Percentiles rank a stretch among this genome's conserved stretches.
phyloP scores from a whole-genome alignment of 768 basidiomycete genomes.

The Auricularia sp. region DNA sequence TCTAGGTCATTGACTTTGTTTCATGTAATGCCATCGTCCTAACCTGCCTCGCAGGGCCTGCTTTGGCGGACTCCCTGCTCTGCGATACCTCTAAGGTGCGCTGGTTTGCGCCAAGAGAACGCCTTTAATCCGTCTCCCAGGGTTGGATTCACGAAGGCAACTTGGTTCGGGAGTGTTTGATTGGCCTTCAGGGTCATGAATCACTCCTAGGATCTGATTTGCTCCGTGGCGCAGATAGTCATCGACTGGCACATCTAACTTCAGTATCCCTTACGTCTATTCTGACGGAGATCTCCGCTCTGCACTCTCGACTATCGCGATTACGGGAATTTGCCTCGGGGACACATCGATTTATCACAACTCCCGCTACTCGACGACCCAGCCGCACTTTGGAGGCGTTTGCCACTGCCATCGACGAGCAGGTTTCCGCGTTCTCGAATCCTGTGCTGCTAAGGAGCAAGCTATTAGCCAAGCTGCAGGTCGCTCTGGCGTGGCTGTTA shows the following conservation, averaged over 20 bases:
- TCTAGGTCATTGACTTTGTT: not conserved
- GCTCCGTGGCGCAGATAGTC: slow-evolving; percentile 19
- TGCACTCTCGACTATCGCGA: slow-evolving; percentile 48
- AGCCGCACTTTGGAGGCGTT: slow-evolving; percentile 63
- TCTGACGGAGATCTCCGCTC: slow-evolving; percentile 43
- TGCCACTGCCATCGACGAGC: slow-evolving; percentile 57
- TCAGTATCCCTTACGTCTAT: slow-evolving; percentile 56
- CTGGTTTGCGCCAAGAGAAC: not conserved
- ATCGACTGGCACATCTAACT: slow-evolving; percentile 55
- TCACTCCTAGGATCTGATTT: not conserved
- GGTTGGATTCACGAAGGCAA: slow-evolving; percentile 65
- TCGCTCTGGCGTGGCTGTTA: slow-evolving; percentile 19
- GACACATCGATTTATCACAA: slow-evolving; percentile 9
- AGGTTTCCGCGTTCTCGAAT: slow-evolving; percentile 50
- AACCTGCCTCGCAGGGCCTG: not conserved
- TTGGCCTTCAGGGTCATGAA: slow-evolving; percentile 57
- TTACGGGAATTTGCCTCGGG: slow-evolving; percentile 47
- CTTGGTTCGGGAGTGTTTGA: slow-evolving; percentile 66
- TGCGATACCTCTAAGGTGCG: not conserved
- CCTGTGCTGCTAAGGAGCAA: slow-evolving; percentile 65
- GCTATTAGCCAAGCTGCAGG: slow-evolving; percentile 49
- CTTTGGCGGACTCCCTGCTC: not conserved
- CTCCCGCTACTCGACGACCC: not conserved
- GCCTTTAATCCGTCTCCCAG: slow-evolving; percentile 22
- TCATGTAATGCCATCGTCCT: not conserved